phyloP scores from a whole-genome alignment of 768 basidiomycete species.

The Pluteus cervinus region DNA sequence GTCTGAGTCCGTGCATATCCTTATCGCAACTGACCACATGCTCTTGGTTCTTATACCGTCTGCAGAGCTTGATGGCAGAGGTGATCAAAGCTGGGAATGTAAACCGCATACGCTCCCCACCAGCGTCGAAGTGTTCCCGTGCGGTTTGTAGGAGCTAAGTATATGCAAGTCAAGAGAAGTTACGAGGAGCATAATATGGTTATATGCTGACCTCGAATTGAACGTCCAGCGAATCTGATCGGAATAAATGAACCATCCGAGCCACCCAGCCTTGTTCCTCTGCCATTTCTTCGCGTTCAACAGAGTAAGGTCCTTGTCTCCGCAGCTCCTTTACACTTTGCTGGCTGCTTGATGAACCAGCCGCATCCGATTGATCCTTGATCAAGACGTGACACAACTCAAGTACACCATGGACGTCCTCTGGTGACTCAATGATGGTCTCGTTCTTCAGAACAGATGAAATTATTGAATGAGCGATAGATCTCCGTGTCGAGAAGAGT shows the following conservation, averaged over 20 bases:
- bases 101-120: slow-evolving; percentile 92
- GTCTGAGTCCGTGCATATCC: neutral
- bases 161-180: too few relatives aligned
- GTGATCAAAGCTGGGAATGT: slow-evolving; percentile 97
- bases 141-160: slow-evolving; percentile 84
- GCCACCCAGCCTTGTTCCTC: slow-evolving; percentile 99
- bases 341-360: slow-evolving; percentile 9
- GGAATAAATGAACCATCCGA: slow-evolving; percentile 94
- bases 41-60: slow-evolving; percentile 83
- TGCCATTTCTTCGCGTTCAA: slow-evolving; percentile 86
- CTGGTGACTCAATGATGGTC: slow-evolving; percentile 87
- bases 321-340: slow-evolving; percentile 38
- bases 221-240: slow-evolving; percentile 75
- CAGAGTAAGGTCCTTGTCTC: slow-evolving; percentile 51
- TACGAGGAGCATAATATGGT: too few relatives aligned
- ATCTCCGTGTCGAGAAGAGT: slow-evolving; percentile 83
- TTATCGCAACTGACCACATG: slow-evolving; percentile 43
- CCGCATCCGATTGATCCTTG: slow-evolving; percentile 65
- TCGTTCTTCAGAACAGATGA: slow-evolving; percentile 96
- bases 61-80: slow-evolving; percentile 85
- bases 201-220: slow-evolving; percentile 78
- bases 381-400: slow-evolving; percentile 91
- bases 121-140: slow-evolving; percentile 81
- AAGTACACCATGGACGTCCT: slow-evolving; percentile 91
- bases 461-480: slow-evolving; percentile 92